These are phyloP conservation scores for Mucor plumbeus DNA, from an alignment of 371 early-diverging fungal genomes.

Conservation along the genomic window DNA sequence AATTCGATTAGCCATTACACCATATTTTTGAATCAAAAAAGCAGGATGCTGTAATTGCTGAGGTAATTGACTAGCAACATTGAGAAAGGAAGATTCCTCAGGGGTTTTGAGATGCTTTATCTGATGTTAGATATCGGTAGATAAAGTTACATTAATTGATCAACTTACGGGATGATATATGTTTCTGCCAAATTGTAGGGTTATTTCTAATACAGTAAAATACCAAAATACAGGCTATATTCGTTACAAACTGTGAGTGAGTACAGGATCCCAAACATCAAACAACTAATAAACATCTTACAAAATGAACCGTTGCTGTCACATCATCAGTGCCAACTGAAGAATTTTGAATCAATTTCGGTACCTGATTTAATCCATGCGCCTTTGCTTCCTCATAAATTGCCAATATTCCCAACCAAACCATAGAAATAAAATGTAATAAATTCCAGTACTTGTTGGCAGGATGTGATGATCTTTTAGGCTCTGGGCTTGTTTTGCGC, in stretches of 20 bases:
- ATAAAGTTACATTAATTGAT: not conserved
- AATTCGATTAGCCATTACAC: constrained; percentile 10
- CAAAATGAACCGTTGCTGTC: constrained; percentile 27
- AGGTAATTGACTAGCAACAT: constrained; percentile 19
- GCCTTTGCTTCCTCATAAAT: constrained; percentile 51
- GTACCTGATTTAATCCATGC: constrained; percentile 40
- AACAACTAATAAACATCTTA: constrained; percentile 17
- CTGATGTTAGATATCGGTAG: not conserved
- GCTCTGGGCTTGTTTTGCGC: constrained; percentile 11
- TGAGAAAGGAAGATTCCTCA: constrained; percentile 16
- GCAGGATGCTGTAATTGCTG: constrained; percentile 13
- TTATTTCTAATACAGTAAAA: constrained; percentile 60
- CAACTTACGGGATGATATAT: constrained; percentile 53
- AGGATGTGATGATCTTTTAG: constrained; percentile 11
- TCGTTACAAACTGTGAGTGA: not conserved
- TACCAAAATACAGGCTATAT: constrained; percentile 66
- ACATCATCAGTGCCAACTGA: not conserved
- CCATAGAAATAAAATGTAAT: constrained; percentile 56
- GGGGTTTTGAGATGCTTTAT: constrained; percentile 16
- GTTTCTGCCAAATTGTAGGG: constrained; percentile 56
- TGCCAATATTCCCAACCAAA: constrained; percentile 52
- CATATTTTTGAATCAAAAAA: constrained; percentile 24
- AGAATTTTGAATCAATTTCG: constrained; percentile 28
- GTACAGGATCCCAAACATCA: too few species aligned
- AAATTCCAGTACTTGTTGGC: constrained; percentile 57